Evolutionary conservation across 2,329 filamentous ascomycete species (phyloP).

Genomic region (Bimuria novae-zelandiae): DNA sequence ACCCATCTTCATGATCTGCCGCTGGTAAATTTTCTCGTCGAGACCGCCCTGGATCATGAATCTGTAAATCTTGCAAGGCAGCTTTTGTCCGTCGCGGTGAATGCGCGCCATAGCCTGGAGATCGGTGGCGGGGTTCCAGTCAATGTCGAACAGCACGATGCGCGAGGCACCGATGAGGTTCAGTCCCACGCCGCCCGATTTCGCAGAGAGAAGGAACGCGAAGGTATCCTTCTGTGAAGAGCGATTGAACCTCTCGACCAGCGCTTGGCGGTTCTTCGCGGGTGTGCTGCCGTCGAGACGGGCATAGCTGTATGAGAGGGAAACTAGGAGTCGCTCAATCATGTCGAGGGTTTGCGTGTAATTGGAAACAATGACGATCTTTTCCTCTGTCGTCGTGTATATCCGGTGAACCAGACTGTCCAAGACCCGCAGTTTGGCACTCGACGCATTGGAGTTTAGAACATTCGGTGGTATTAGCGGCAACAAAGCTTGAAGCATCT

Average conservation of each 20-base stretch:
- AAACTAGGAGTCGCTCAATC: slow-evolving; percentile 64
- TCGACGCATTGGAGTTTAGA: slow-evolving; percentile 61
- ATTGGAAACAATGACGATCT: slow-evolving; percentile 76
- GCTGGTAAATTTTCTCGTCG: slow-evolving; percentile 76
- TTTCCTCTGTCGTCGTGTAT: slow-evolving; percentile 65
- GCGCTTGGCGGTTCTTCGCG: slow-evolving; percentile 64
- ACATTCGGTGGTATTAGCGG: slow-evolving; percentile 60
- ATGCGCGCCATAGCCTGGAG: slow-evolving; percentile 76
- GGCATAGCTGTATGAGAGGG: slow-evolving; percentile 65
- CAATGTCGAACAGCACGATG: slow-evolving; percentile 72
- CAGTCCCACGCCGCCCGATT: slow-evolving; percentile 71
- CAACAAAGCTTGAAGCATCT: slow-evolving; percentile 50
- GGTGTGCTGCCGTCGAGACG: slow-evolving; percentile 72
- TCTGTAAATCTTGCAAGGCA: slow-evolving; percentile 70
- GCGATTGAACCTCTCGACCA: slow-evolving; percentile 73
- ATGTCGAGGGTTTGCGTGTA: slow-evolving; percentile 74
- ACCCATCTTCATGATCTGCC: slow-evolving; percentile 72
- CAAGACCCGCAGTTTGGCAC: slow-evolving; percentile 69
- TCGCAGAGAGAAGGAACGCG: slow-evolving; percentile 73
- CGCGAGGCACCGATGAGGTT: slow-evolving; percentile 74
- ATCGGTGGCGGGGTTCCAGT: slow-evolving; percentile 77
- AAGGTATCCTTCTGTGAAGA: slow-evolving; percentile 61
- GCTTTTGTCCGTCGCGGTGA: slow-evolving; percentile 72
- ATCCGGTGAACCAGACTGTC: slow-evolving; percentile 68
- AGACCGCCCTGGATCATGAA: slow-evolving; percentile 70